These are phyloP conservation scores for Elaeagnus macrophylla DNA, from an alignment of 306 rosid species.

Conservation along the genomic window DNA sequence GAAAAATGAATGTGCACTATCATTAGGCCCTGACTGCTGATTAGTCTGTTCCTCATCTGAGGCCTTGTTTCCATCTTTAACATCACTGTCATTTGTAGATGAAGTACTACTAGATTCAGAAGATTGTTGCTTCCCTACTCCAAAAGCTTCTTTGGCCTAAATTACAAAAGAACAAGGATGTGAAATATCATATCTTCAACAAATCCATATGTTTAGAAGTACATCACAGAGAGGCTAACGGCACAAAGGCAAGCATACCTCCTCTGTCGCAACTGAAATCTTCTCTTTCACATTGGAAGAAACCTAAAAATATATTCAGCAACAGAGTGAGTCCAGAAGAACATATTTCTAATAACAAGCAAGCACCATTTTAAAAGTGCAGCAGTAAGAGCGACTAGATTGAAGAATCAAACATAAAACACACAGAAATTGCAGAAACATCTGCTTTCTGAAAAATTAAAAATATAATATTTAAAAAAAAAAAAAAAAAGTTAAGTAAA, in stretches of 20 bases:
- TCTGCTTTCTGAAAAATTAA: neutral
- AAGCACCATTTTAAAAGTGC: neutral
- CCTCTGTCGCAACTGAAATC: conserved; percentile 74
- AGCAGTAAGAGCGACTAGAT: no score
- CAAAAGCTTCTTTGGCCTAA: conserved; percentile 70
- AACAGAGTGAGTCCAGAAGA: neutral
- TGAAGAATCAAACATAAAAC: neutral
- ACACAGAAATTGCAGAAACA: neutral
- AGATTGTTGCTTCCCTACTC: conserved; percentile 58
- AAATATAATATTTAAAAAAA: no score
- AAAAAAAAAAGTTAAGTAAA: no score
- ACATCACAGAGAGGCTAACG: conserved; percentile 4
- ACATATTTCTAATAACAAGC: neutral
- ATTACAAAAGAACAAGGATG: conserved; percentile 13
- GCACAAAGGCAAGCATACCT: conserved; percentile 40
- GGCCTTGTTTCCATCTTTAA: conserved; percentile 32
- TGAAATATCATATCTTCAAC: conserved; percentile 11
- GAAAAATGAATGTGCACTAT: conserved; percentile 52
- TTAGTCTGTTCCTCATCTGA: conserved; percentile 35
- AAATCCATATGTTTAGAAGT: conserved; percentile 1
- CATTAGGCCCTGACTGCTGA: conserved; percentile 33
- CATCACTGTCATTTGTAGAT: conserved; percentile 35
- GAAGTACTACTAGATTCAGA: conserved; percentile 45
- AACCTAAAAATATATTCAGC: conserved; percentile 36
- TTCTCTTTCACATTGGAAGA: conserved; percentile 76